Base-by-base conservation (phyloP, 306 rosid genomes). In the Lathyrus sativus region DNA sequence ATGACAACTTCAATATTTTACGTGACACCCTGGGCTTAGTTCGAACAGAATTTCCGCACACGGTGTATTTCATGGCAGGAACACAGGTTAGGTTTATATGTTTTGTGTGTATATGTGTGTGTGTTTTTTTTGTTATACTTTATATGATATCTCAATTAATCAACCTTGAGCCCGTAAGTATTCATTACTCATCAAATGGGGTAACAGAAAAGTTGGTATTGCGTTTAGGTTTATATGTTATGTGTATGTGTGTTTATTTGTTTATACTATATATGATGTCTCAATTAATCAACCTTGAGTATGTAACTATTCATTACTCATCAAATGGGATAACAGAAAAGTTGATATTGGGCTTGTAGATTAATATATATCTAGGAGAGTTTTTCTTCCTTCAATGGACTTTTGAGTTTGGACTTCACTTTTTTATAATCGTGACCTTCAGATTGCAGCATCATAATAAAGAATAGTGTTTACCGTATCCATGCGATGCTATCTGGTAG, bases 21-120 rank as follows among this genome's bases (percentile, higher is more conserved):
- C 86, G 82, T 48, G 99, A 90, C 65, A 71, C 89, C 7, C 51
- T 86, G 76, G 97, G 97, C 11, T 69, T 93, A 69, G 88, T 84
- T 55, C 85, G 92, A 46, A 86, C 85, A 26, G 97, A 88, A 67
- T 93, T 90, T 80, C 95, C 96, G 1, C 97, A 93, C 57, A 81
- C 92, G 0, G 83, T 85, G 14, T 93, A 88, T 78, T 80, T 93
- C 67, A 75, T 93, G 50, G 82, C 99, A 7, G 99, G 99, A 70
- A 90, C 99, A 65, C 99, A 93, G 91, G 96, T 93, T 68, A 80
- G 76, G 26, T 59, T 67, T 73, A 56, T 46, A 62, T 59, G 33
- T 51, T 19, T 22, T 15, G 0, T 45, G 8, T 45, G 50, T 4
- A 6, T 17, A 5, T 49, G 26, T 9, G n/a, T n/a, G n/a, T 26